These are phyloP conservation scores for Phaeosphaeria sp. DNA, from an alignment of 2,329 filamentous ascomycete species.

Conservation along the genomic window DNA sequence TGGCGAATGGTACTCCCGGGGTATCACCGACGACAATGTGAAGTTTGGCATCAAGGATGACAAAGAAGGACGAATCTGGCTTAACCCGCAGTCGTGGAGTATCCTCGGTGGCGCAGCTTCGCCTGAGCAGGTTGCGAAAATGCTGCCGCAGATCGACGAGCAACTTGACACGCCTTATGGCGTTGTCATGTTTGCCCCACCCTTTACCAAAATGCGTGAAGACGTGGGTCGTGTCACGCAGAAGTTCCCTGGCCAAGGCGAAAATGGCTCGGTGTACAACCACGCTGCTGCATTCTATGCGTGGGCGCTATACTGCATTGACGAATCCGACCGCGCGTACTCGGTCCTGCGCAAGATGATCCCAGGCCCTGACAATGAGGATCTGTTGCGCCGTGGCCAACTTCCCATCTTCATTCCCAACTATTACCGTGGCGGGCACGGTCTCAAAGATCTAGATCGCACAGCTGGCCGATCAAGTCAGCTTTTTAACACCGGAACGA, in stretches of 20 bases:
- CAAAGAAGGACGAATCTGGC: constrained; percentile 63
- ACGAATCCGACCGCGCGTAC: constrained; percentile 59
- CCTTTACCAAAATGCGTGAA: constrained; percentile 63
- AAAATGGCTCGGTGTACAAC: constrained; percentile 66
- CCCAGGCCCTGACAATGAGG: constrained; percentile 59
- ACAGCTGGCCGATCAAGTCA: constrained; percentile 64
- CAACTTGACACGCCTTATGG: constrained; percentile 63
- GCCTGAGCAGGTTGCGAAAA: constrained; percentile 51
- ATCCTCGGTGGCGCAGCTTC: constrained; percentile 62
- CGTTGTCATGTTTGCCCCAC: constrained; percentile 62
- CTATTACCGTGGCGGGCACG: constrained; percentile 56
- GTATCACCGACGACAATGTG: constrained; percentile 64
- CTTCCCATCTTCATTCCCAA: constrained; percentile 65
- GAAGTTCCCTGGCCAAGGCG: constrained; percentile 64
- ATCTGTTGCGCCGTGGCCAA: constrained; percentile 62
- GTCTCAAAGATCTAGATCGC: constrained; percentile 26
- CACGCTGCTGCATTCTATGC: constrained; percentile 64
- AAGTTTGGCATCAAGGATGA: constrained; percentile 60
- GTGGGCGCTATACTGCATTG: constrained; percentile 60
- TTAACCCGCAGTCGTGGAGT: constrained; percentile 64
- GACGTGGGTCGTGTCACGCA: constrained; percentile 65
- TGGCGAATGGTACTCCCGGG: constrained; percentile 63
- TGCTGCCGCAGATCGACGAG: constrained; percentile 58
- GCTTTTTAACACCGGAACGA: constrained; percentile 65
- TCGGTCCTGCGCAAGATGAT: constrained; percentile 60